Percentiles rank a stretch among this genome's conserved stretches.
Evolutionary conservation across 306 rosid genomes (phyloP).

Genomic region (Mimosa bimucronata): DNA sequence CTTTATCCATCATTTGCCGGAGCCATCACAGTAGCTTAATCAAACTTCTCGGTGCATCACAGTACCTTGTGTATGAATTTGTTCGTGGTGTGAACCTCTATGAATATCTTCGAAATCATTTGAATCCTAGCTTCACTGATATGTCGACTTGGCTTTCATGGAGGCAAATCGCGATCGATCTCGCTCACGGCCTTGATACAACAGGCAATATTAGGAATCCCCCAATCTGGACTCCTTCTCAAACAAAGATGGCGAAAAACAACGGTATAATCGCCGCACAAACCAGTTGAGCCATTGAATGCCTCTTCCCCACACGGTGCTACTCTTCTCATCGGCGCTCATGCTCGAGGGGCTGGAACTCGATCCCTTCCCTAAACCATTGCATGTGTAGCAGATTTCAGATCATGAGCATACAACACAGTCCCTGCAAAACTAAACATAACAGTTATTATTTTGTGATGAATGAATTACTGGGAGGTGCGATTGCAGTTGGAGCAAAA

Average conservation of each 20-base stretch:
- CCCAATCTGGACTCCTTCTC: background rate
- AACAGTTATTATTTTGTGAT: too few species aligned
- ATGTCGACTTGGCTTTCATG: too few species aligned
- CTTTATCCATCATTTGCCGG: too few species aligned
- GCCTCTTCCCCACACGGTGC: constrained; percentile 40
- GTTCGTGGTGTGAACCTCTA: too few species aligned
- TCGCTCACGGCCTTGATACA: too few species aligned
- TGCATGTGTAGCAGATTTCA: background rate
- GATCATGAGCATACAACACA: background rate
- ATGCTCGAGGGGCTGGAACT: constrained; percentile 35
- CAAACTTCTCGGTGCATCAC: too few species aligned
- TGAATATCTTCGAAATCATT: too few species aligned
- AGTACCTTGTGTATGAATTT: too few species aligned
- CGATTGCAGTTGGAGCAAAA: background rate
- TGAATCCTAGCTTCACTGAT: too few species aligned
- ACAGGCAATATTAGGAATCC: background rate
- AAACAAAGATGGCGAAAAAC: constrained; percentile 44
- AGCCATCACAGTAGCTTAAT: too few species aligned
- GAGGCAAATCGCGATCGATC: too few species aligned
- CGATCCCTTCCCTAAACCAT: constrained; percentile 38
- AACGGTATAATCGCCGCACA: constrained; percentile 35
- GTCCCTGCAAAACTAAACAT: too few species aligned
- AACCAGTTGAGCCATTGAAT: constrained; percentile 41
- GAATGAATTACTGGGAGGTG: constrained; percentile 42
- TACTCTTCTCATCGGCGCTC: constrained; percentile 46